These are phyloP conservation scores for Dalbergia cultrata DNA, from an alignment of 306 rosid genomes.

Conservation along the genomic window DNA sequence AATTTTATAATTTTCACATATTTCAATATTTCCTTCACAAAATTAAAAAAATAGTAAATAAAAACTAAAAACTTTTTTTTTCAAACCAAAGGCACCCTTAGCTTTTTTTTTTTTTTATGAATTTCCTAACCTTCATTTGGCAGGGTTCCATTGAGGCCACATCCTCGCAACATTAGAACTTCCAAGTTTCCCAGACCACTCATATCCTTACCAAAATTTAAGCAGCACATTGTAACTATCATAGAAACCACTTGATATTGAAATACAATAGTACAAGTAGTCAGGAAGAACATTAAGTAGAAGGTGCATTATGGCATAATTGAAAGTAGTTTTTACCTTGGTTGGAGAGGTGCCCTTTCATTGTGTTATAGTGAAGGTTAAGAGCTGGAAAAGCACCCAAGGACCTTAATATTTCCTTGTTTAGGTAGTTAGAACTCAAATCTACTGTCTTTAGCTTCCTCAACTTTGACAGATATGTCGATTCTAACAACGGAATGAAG, in stretches of 20 bases:
- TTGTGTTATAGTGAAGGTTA: conserved; percentile 7
- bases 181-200: conserved; percentile 19
- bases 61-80: no score
- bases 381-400: conserved; percentile 29
- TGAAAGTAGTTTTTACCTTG: neutral
- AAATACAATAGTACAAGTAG: neutral
- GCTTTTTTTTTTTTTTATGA: neutral
- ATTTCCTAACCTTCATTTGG: conserved; percentile 26
- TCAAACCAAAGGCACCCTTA: no score
- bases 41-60: no score
- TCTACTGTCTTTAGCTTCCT: conserved; percentile 15
- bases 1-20: no score
- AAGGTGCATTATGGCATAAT: conserved; percentile 1
- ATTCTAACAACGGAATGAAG: neutral
- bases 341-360: neutral
- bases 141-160: conserved; percentile 19
- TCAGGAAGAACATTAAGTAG: neutral
- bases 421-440: neutral
- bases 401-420: conserved; percentile 4
- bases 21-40: no score
- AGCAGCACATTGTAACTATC: neutral
- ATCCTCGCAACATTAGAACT: neutral
- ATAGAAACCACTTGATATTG: neutral
- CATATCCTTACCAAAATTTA: conserved; percentile 7
- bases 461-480: neutral